phyloP scores from a whole-genome alignment of 106 monocot genomes.

The Dendrobium catenatum region DNA sequence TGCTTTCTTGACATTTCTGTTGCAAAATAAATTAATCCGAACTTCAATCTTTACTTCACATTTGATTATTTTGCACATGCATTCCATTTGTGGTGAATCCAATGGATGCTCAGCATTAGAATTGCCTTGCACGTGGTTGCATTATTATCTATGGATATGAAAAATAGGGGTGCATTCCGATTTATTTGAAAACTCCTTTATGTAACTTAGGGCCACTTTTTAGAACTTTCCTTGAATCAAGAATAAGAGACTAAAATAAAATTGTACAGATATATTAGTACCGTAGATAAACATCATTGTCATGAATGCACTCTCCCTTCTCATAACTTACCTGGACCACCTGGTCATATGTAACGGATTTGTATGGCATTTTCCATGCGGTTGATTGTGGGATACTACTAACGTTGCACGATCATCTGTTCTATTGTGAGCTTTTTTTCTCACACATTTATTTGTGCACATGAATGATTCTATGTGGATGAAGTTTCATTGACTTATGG shows the following conservation, averaged over 20 bases:
- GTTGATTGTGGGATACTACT: neutral
- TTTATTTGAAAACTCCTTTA: neutral
- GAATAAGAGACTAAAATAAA: neutral
- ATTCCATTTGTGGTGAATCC: neutral
- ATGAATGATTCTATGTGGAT: neutral
- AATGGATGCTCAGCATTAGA: neutral
- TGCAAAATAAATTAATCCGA: no score
- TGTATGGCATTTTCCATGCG: neutral
- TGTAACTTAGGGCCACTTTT: neutral
- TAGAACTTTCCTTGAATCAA: neutral
- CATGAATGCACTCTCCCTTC: neutral
- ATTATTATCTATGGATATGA: no score
- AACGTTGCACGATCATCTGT: neutral
- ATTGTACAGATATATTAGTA: neutral
- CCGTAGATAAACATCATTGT: neutral
- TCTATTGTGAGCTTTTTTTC: neutral
- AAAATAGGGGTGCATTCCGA: no score
- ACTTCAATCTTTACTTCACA: no score
- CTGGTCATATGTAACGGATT: neutral
- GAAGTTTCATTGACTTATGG: neutral
- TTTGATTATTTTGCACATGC: no score
- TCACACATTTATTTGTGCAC: neutral
- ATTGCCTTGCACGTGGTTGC: neutral
- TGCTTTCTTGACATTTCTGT: no score
- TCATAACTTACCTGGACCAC: neutral